These are phyloP conservation scores for Beauveria scarabaeidicola DNA, from an alignment of 2,329 filamentous ascomycete species.

Conservation along the genomic window DNA sequence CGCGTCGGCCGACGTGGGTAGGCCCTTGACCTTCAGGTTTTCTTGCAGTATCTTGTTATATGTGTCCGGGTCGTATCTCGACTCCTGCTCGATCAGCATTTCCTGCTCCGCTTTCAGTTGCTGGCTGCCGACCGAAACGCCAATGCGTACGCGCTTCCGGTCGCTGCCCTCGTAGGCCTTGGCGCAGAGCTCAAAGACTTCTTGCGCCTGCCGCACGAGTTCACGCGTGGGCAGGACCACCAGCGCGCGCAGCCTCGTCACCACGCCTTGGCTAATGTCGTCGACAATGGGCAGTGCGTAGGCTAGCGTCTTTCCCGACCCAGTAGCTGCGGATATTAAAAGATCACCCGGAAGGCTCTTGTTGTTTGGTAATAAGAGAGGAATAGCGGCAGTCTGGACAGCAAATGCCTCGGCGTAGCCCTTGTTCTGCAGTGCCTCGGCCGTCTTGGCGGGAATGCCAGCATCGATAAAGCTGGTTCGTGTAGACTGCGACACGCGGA, in stretches of 20 bases:
- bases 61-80: slow-evolving; percentile 55
- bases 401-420: slow-evolving; percentile 33
- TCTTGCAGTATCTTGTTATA: slow-evolving; percentile 28
- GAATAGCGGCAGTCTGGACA: slow-evolving; percentile 50
- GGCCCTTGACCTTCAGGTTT: slow-evolving; percentile 8
- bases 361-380: slow-evolving; percentile 62
- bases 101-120: slow-evolving; percentile 58
- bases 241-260: slow-evolving; percentile 65
- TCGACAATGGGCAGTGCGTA: slow-evolving; percentile 83
- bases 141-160: slow-evolving; percentile 65
- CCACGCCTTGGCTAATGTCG: slow-evolving; percentile 55
- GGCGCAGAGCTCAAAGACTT: slow-evolving; percentile 67
- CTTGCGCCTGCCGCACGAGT: slow-evolving; percentile 76
- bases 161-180: slow-evolving; percentile 46
- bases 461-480: slow-evolving; percentile 54
- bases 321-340: slow-evolving; percentile 85
- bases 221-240: slow-evolving; percentile 89
- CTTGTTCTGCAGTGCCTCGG: slow-evolving; percentile 57
- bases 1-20: not conserved
- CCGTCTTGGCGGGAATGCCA: slow-evolving; percentile 51
- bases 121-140: slow-evolving; percentile 74
- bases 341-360: slow-evolving; percentile 63
- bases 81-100: slow-evolving; percentile 35
- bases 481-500: slow-evolving; percentile 55
- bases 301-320: slow-evolving; percentile 89